Conservation (phyloP, 2,329 filamentous ascomycete genomes). For the Chrysoporthe deuterocubensis region DNA sequence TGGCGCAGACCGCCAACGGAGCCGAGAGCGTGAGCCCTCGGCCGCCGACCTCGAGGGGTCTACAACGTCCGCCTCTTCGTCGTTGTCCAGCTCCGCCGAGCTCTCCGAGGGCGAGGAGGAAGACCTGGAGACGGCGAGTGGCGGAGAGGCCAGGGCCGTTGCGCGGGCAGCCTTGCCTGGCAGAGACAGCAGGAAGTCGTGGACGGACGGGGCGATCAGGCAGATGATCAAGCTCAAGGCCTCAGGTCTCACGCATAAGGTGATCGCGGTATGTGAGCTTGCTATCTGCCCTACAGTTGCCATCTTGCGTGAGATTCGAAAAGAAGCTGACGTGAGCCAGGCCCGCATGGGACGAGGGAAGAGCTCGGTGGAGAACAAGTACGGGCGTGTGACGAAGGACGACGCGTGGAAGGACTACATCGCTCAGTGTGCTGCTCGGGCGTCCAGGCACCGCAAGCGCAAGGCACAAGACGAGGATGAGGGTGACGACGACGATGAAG, state of each 20-base stretch:
- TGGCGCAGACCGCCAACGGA: not conserved
- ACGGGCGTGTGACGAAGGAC: constrained; percentile 17
- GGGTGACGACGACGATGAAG: not conserved
- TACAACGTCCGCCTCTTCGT: not conserved
- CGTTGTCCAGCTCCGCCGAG: not conserved
- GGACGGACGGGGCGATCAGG: constrained; percentile 19
- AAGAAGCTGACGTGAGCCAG: not conserved
- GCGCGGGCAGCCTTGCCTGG: not conserved
- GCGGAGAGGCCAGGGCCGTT: not conserved
- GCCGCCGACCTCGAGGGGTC: not conserved
- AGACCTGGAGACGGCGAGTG: not conserved
- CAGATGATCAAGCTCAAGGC: constrained; percentile 10
- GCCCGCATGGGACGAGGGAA: constrained; percentile 12
- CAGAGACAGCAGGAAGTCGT: constrained; percentile 1
- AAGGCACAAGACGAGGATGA: not conserved
- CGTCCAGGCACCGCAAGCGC: not conserved
- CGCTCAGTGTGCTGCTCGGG: not conserved
- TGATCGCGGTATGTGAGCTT: constrained; percentile 12
- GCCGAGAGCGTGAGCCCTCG: not conserved
- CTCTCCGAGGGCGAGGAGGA: not conserved
- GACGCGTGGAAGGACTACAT: not conserved
- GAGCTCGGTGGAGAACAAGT: constrained; percentile 26
- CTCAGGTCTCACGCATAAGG: constrained; percentile 11
- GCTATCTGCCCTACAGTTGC: not conserved
- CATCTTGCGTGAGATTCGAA: too few species aligned